phyloP scores from a whole-genome alignment of 1,284 basidiomycete genomes.

The Serendipita sp. region DNA sequence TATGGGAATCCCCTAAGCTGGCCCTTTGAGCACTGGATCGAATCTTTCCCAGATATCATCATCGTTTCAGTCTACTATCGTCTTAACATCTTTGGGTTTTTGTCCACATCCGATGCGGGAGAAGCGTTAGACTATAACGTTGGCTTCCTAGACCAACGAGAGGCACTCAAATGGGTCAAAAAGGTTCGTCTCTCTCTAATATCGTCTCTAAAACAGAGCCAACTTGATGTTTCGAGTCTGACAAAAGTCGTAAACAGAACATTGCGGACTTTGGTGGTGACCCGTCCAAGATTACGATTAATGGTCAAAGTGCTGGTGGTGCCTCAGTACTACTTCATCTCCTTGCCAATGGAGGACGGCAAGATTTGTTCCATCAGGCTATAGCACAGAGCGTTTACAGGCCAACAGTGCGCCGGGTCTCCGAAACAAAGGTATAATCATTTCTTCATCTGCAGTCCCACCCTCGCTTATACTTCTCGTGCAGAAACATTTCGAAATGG shows the following conservation, averaged over 20 bases:
- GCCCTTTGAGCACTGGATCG: conserved; percentile 27
- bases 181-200: conserved; percentile 28
- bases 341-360: conserved; percentile 11
- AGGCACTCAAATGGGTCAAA: conserved; percentile 25
- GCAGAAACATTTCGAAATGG: conserved; percentile 38
- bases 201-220: conserved; percentile 23
- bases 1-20: conserved; percentile 26
- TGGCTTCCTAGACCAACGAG: conserved; percentile 27
- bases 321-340: conserved; percentile 21
- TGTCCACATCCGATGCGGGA: conserved; percentile 23
- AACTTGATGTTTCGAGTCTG: neutral
- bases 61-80: conserved; percentile 43
- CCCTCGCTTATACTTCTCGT: neutral
- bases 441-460: neutral
- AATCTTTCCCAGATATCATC: conserved; percentile 31
- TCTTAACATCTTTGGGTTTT: conserved; percentile 31
- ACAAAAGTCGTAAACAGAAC: conserved; percentile 11
- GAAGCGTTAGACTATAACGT: conserved; percentile 29
- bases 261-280: conserved; percentile 34
- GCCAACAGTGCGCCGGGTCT: conserved; percentile 34
- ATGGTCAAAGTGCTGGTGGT: conserved; percentile 40
- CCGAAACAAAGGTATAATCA: conserved; percentile 26
- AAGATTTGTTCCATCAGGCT: conserved; percentile 23
- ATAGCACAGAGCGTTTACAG: conserved; percentile 46
- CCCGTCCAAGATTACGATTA: conserved; percentile 31